Conservation (phyloP, 1,284 basidiomycete genomes). For the Heliocybe sulcata region DNA sequence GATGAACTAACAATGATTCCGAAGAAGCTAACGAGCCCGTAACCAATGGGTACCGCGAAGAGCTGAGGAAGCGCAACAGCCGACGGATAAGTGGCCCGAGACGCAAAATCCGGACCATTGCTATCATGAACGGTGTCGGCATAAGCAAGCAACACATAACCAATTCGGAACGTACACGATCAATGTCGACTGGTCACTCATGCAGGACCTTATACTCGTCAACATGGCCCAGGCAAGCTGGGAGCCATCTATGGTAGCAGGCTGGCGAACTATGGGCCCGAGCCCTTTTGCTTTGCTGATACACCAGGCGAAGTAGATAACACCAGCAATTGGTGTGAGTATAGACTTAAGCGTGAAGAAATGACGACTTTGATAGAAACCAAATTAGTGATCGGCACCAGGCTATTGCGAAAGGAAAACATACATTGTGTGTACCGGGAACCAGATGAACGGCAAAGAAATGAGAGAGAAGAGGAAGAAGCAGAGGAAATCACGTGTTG, state of each 20-base stretch:
- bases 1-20: conserved; percentile 82
- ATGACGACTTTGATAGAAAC: conserved; percentile 35
- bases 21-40: conserved; percentile 74
- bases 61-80: conserved; percentile 70
- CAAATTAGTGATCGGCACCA: neutral
- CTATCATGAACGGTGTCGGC: conserved; percentile 21
- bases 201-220: conserved; percentile 68
- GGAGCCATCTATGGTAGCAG: conserved; percentile 56
- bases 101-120: conserved; percentile 77
- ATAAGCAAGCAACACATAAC: conserved; percentile 7
- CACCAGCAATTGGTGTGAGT: conserved; percentile 64
- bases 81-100: conserved; percentile 58
- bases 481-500: conserved; percentile 64
- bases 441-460: conserved; percentile 73
- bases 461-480: conserved; percentile 88
- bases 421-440: conserved; percentile 74
- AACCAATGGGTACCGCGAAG: conserved; percentile 67
- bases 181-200: conserved; percentile 75
- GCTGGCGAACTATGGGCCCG: conserved; percentile 74
- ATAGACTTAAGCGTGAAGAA: conserved; percentile 81
- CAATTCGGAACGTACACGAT: conserved; percentile 41
- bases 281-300: conserved; percentile 75
- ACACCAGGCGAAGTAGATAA: conserved; percentile 78
- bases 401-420: conserved; percentile 25
- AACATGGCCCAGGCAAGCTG: conserved; percentile 78